These are phyloP conservation scores for Paraphoma sp. DNA, from an alignment of 2,329 filamentous ascomycete genomes.

Conservation along the genomic window DNA sequence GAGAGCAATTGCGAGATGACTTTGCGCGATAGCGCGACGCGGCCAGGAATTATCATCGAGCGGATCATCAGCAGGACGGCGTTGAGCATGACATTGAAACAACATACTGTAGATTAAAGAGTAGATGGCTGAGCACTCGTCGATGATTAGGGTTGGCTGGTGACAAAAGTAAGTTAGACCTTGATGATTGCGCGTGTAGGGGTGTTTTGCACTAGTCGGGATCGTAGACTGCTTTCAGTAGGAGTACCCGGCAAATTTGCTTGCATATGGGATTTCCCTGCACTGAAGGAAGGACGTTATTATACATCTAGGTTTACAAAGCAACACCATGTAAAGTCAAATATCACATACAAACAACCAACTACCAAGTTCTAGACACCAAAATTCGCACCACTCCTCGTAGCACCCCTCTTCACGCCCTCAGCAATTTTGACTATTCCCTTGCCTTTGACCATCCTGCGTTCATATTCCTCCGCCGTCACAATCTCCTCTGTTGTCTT, in stretches of 20 bases:
- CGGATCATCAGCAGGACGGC: neutral
- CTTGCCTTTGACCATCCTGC: neutral
- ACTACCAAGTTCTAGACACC: neutral
- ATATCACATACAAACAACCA: too few relatives aligned
- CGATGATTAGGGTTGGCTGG: too few relatives aligned
- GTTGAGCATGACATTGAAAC: neutral
- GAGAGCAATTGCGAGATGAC: slow-evolving; percentile 9
- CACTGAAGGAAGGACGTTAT: neutral
- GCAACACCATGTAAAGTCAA: too few relatives aligned
- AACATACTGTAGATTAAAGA: too few relatives aligned
- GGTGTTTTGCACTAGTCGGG: too few relatives aligned
- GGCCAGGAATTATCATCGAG: slow-evolving; percentile 17
- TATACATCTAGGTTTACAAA: too few relatives aligned
- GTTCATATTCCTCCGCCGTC: neutral
- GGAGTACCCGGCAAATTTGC: too few relatives aligned
- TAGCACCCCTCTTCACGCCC: neutral
- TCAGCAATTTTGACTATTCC: neutral
- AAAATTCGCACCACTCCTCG: slow-evolving; percentile 8
- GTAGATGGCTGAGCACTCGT: too few relatives aligned
- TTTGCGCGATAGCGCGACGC: slow-evolving; percentile 4
- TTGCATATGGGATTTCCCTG: too few relatives aligned
- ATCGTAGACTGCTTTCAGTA: too few relatives aligned
- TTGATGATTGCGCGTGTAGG: too few relatives aligned
- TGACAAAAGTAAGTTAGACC: too few relatives aligned
- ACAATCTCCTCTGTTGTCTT: neutral